Evolutionary conservation across 2,329 filamentous ascomycete genomes (phyloP).

Genomic region (Emmonsiellopsis sp.): DNA sequence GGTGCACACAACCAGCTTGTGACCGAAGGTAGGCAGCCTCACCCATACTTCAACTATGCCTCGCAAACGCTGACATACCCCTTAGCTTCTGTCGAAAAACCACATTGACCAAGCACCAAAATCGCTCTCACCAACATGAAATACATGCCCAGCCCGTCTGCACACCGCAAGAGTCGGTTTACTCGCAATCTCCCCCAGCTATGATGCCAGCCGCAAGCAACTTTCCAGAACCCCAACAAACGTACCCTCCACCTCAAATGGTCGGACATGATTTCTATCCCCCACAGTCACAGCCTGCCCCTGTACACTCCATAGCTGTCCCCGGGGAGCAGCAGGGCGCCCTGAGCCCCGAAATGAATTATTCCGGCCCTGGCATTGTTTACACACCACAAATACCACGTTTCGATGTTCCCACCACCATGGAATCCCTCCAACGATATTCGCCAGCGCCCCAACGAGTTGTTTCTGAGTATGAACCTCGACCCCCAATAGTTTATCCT

Average conservation of each 20-base stretch:
- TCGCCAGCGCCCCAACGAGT: slow-evolving; percentile 1
- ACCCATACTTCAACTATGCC: not conserved
- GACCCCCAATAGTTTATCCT: slow-evolving; percentile 5
- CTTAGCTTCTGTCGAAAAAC: slow-evolving; percentile 16
- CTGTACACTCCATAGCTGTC: slow-evolving; percentile 8
- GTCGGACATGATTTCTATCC: slow-evolving; percentile 7
- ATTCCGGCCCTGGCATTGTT: slow-evolving; percentile 6
- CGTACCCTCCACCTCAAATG: slow-evolving; percentile 4
- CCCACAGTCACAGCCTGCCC: slow-evolving; percentile 7
- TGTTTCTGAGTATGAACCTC: slow-evolving; percentile 4
- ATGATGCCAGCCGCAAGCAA: not conserved
- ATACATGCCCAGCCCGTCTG: slow-evolving; percentile 3
- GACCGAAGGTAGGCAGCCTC: slow-evolving; percentile 12
- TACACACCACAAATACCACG: slow-evolving; percentile 9
- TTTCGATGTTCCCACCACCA: slow-evolving; percentile 6
- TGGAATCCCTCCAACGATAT: slow-evolving; percentile 6
- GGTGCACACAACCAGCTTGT: slow-evolving; percentile 13
- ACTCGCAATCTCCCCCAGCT: slow-evolving; percentile 6
- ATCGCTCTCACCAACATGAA: slow-evolving; percentile 13
- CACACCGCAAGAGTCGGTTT: slow-evolving; percentile 7
- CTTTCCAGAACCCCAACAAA: not conserved
- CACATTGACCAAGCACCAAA: slow-evolving; percentile 15
- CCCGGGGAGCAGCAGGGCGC: slow-evolving; percentile 1
- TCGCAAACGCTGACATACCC: not conserved
- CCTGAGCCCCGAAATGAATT: slow-evolving; percentile 9